Evolutionary conservation across 192 early-diverging fungal genomes (phyloP).

Genomic region (Jimgerdemannia lactiflua): DNA sequence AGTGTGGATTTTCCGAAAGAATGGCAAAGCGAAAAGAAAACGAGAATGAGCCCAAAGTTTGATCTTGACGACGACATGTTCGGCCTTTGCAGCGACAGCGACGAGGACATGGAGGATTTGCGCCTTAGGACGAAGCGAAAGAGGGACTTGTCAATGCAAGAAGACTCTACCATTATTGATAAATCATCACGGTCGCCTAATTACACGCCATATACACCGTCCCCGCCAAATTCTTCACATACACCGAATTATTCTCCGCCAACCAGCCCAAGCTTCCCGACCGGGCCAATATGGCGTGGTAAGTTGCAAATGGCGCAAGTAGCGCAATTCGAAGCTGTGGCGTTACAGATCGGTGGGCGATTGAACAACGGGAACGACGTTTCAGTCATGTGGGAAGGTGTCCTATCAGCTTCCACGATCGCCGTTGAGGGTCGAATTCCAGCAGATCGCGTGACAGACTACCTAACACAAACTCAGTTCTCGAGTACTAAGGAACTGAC

Average conservation of each 20-base stretch:
- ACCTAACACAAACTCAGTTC: constrained; percentile 51
- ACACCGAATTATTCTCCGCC: not conserved
- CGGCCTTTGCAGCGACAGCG: constrained; percentile 13
- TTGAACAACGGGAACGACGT: constrained; percentile 7
- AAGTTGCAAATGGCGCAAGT: constrained; percentile 63
- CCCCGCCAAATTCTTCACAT: not conserved
- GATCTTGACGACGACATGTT: constrained; percentile 16
- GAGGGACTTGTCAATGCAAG: constrained; percentile 1
- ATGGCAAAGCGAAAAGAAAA: constrained; percentile 29
- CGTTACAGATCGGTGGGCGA: constrained; percentile 60
- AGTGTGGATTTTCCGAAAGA: constrained; percentile 28
- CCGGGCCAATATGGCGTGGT: constrained; percentile 55
- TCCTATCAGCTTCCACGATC: constrained; percentile 59
- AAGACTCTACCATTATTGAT: not conserved
- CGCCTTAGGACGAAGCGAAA: constrained; percentile 15
- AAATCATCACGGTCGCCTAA: constrained; percentile 4
- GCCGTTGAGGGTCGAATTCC: constrained; percentile 67
- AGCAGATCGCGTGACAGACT: constrained; percentile 41
- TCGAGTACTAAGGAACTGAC: constrained; percentile 57
- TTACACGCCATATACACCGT: not conserved
- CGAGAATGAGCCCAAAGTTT: constrained; percentile 19
- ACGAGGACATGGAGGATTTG: constrained; percentile 18
- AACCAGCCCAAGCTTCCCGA: not conserved
- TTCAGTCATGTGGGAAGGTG: constrained; percentile 31
- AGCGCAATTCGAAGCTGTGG: constrained; percentile 49